phyloP scores from a whole-genome alignment of 495 filamentous ascomycete genomes.

The Aspergillus ostianus region DNA sequence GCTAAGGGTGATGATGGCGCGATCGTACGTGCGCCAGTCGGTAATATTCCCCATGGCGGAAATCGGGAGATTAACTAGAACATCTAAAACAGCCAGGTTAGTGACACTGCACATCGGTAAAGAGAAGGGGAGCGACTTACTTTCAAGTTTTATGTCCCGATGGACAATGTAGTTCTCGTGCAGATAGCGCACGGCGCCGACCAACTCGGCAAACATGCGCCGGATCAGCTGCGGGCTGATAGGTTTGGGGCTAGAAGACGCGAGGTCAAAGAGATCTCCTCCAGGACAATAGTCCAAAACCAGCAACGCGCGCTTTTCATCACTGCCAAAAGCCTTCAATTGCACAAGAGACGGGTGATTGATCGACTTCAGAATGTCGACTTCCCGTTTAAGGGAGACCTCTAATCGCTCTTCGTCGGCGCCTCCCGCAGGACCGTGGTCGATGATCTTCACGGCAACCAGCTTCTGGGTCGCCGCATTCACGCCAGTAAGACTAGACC shows the following conservation, averaged over 20 bases:
- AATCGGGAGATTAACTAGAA: slow-evolving; percentile 78
- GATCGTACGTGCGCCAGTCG: slow-evolving; percentile 70
- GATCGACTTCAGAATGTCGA: slow-evolving; percentile 85
- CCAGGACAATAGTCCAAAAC: slow-evolving; percentile 91
- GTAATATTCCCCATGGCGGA: slow-evolving; percentile 45
- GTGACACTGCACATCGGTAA: slow-evolving; percentile 14
- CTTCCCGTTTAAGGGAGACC: slow-evolving; percentile 86
- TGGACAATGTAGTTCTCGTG: slow-evolving; percentile 87
- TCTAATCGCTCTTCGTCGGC: slow-evolving; percentile 87
- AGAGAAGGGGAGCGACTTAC: slow-evolving; percentile 49
- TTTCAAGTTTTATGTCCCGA: slow-evolving; percentile 96
- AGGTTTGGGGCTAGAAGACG: slow-evolving; percentile 59
- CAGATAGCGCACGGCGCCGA: slow-evolving; percentile 80
- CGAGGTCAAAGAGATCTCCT: slow-evolving; percentile 92
- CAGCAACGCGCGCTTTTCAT: slow-evolving; percentile 74
- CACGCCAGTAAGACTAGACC: slow-evolving; percentile 46
- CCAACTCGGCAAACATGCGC: slow-evolving; percentile 86
- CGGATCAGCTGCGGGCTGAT: slow-evolving; percentile 69
- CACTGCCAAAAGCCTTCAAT: slow-evolving; percentile 81
- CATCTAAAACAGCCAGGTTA: slow-evolving; percentile 56
- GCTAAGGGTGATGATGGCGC: slow-evolving; percentile 82
- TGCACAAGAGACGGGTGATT: slow-evolving; percentile 87
- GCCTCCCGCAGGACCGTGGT: slow-evolving; percentile 88
- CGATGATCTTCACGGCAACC: slow-evolving; percentile 93
- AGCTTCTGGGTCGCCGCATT: slow-evolving; percentile 59